Base-by-base conservation (phyloP, 2,329 filamentous ascomycete genomes). In the Teratosphaeria zuluensis region DNA sequence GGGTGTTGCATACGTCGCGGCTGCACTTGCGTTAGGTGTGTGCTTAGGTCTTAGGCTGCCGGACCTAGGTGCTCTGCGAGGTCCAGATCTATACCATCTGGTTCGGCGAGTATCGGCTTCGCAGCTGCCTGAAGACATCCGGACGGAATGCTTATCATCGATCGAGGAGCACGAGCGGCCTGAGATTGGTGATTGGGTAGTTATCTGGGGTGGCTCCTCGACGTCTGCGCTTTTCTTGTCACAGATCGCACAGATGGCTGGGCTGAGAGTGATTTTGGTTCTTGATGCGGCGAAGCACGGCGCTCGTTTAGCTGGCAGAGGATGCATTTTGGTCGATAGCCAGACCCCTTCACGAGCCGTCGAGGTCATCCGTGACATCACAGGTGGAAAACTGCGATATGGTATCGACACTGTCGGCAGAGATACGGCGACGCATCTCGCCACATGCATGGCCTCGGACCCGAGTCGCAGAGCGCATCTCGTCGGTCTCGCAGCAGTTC, bases 401-500 rank as follows among this genome's bases (percentile, higher is more conserved):
- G 73, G 67, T 0, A 71, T 76, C 33, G 74, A 76, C 59, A 60
- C 76, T 3, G 74, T 76, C 2, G 74, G 74, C 1, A 61, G 69
- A 2, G 63, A 66, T 35, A 76, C 74, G 0, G 73, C 74, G 4
- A 59, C 55, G 12, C 38, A 53, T 53, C 51, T 53, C 6, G 51
- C 51, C 21, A 8, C 14, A 30, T 53, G 51, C 24, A 31, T 53
- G 31, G 51, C 24, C 21, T n/a, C 24, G 51, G 51, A 19, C 28
- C 3, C 28, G 11, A 16, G 9, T 21, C 11, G 28, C 2, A 30
- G 31, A 53, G 51, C 51, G 11, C 51, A 90, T 70, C 74, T 90
- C 0, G 78, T 90, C 0, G 86, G 86, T 0, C 66, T 90, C 33
- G 83, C 84, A 0, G 86, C 86, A 0, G 64, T 89, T 1, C 87